These are phyloP conservation scores for Astrephomene gubernaculifera DNA, from an alignment of 139 green algal species.

Conservation along the genomic window DNA sequence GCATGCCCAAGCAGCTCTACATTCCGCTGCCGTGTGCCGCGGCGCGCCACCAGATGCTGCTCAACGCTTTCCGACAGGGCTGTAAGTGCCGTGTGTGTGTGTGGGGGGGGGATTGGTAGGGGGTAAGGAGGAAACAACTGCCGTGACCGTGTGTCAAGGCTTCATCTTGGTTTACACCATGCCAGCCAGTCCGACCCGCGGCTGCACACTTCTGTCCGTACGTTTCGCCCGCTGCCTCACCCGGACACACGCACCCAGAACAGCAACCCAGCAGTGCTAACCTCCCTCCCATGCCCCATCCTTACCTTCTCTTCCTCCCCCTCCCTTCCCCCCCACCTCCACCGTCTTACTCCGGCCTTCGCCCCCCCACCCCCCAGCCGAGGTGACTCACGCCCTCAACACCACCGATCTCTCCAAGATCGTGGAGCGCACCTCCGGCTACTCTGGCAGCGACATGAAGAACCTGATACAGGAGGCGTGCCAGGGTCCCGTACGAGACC, in stretches of 20 bases:
- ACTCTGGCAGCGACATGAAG: slow-evolving; percentile 92
- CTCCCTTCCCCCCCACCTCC: background rate
- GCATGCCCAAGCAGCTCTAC: slow-evolving; percentile 99
- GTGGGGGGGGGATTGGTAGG: background rate
- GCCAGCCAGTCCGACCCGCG: background rate
- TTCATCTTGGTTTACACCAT: background rate
- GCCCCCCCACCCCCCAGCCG: slow-evolving; percentile 9
- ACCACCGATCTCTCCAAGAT: slow-evolving; percentile 79
- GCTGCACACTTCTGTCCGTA: background rate
- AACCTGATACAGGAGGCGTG: slow-evolving; percentile 95
- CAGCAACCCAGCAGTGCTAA: background rate
- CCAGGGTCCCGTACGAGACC: slow-evolving; percentile 59
- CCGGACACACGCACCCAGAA: background rate
- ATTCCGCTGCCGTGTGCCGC: slow-evolving; percentile 92
- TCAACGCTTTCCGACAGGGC: slow-evolving; percentile 68
- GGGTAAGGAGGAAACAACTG: background rate
- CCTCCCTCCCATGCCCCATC: background rate
- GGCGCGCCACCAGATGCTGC: slow-evolving; percentile 76
- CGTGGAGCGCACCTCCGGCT: slow-evolving; percentile 59
- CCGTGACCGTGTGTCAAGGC: background rate
- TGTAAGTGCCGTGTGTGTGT: slow-evolving; percentile 1
- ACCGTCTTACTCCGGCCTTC: background rate
- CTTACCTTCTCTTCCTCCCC: background rate
- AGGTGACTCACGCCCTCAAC: slow-evolving; percentile 60
- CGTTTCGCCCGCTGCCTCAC: too few relatives aligned